phyloP scores from a whole-genome alignment of 2,329 filamentous ascomycete species.

The Alternaria hordeiaustralica region DNA sequence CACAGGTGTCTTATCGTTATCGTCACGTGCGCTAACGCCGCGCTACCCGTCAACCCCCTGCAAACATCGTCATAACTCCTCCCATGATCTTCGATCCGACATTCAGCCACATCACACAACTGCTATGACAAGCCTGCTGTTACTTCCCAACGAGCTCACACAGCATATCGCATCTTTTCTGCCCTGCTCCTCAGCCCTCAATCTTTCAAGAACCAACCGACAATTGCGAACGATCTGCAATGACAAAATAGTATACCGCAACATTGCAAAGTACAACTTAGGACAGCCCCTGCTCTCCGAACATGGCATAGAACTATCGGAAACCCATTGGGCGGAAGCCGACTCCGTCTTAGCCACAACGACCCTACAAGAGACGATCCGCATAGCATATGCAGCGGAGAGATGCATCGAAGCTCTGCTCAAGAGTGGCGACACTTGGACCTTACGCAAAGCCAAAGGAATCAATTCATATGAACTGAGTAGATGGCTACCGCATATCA shows the following conservation, averaged over 20 bases:
- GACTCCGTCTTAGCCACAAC: slow-evolving; percentile 5
- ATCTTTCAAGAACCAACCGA: slow-evolving; percentile 17
- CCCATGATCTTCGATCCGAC: background rate
- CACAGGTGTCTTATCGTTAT: background rate
- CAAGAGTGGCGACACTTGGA: background rate
- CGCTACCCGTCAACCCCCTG: background rate
- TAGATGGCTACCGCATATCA: slow-evolving; percentile 31
- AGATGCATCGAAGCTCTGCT: background rate
- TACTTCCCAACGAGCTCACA: slow-evolving; percentile 29
- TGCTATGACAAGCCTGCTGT: background rate
- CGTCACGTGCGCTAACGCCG: background rate
- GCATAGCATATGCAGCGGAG: slow-evolving; percentile 25
- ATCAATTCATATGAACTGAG: slow-evolving; percentile 8
- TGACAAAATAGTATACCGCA: slow-evolving; percentile 23
- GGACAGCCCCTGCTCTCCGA: background rate
- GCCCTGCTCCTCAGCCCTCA: slow-evolving; percentile 23
- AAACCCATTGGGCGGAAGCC: slow-evolving; percentile 14
- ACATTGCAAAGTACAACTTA: slow-evolving; percentile 16
- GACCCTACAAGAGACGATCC: slow-evolving; percentile 16
- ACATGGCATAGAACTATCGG: background rate
- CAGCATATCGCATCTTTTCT: slow-evolving; percentile 26
- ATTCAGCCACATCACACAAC: background rate
- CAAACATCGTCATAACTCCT: background rate
- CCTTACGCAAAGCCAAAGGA: background rate
- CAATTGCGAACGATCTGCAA: slow-evolving; percentile 21